Conservation (phyloP, 2,329 filamentous ascomycete genomes). For the Meredithiella fracta region DNA sequence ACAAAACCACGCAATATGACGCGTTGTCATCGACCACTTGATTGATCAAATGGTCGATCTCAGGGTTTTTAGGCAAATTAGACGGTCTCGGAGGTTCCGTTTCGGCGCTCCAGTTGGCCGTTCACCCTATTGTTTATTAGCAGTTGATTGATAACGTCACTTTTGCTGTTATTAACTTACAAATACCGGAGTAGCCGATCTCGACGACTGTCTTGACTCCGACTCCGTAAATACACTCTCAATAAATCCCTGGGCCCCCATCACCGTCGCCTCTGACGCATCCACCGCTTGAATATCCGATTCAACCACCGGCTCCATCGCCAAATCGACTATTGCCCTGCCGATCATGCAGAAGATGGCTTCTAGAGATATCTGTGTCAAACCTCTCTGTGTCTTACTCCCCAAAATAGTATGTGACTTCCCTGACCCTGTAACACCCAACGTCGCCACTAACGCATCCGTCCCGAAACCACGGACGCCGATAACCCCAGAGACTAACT, state of each 20-base stretch:
- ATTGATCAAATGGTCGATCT: slow-evolving; percentile 55
- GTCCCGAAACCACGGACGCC: slow-evolving; percentile 49
- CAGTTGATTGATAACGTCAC: background rate
- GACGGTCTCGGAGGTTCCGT: slow-evolving; percentile 52
- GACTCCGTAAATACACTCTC: slow-evolving; percentile 52
- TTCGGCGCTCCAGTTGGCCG: slow-evolving; percentile 34
- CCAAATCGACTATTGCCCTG: slow-evolving; percentile 49
- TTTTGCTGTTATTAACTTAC: background rate
- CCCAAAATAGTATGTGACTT: slow-evolving; percentile 98
- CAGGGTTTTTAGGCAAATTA: slow-evolving; percentile 55
- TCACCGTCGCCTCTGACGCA: slow-evolving; percentile 62
- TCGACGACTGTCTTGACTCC: slow-evolving; percentile 34
- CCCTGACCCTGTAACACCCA: slow-evolving; percentile 89
- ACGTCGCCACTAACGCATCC: slow-evolving; percentile 76
- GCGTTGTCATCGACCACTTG: slow-evolving; percentile 44
- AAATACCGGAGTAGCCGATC: slow-evolving; percentile 52
- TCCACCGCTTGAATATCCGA: slow-evolving; percentile 63
- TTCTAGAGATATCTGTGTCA: slow-evolving; percentile 84
- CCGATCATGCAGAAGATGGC: slow-evolving; percentile 72
- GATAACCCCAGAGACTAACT: slow-evolving; percentile 67
- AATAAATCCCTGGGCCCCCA: slow-evolving; percentile 58
- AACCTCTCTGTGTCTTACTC: slow-evolving; percentile 66
- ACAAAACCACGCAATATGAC: slow-evolving; percentile 78
- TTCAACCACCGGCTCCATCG: slow-evolving; percentile 43
- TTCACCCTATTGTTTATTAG: slow-evolving; percentile 20